Base-by-base conservation (phyloP, 352 stramenopile species). In the Phytophthora crassamura region DNA sequence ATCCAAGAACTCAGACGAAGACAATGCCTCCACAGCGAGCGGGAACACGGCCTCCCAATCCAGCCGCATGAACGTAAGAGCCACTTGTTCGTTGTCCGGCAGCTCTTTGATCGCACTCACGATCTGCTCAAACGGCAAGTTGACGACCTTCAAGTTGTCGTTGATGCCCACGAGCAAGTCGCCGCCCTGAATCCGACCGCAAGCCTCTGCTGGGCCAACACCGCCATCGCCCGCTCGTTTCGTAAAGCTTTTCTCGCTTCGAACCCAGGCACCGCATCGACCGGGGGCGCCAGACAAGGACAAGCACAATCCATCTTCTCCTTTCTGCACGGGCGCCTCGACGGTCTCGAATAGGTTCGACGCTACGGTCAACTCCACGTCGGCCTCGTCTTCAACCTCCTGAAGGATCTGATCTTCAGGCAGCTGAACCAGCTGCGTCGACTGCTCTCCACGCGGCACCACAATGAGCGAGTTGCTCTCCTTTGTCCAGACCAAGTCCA, bases 251-350 rank as follows among this genome's bases (percentile, higher is more conserved):
- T 75, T 82, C 22, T 93, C 85, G 22, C 80, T 93, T 33, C 84
- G 86, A 48, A 96, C 86, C 88, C 88, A 96, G 9, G 86, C 86
- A 5, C 88, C 88, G 15, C 74, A 87, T 9, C 87, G 88, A 11
- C 78, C 75, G 12, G 83, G 83, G 16, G 87, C 81, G 2, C 88
- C 88, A 4, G 88, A 90, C 0, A 96, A 64, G 15, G 88, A 96
- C 7, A 96, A 69, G 64, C 88, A 94, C 16, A 96, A 45, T 1
- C 88, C 88, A 51, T 94, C 81, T 39, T 74, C 46, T 12, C 82
- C 69, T 63, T 93, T 93, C 9, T 84, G 22, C 6, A 95, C 40
- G 11, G 62, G 50, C 4, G 89, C 84, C 2, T 83, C 56, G 5
- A 90, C 69, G 7, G 62, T 68, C 35, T 82, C 65, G n/a, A 69